A percentile compares a stretch with the other conserved stretches of the same genome.
Evolutionary conservation across 148 eudicot species (phyloP).

Genomic region (Fallopia convolvulus): DNA sequence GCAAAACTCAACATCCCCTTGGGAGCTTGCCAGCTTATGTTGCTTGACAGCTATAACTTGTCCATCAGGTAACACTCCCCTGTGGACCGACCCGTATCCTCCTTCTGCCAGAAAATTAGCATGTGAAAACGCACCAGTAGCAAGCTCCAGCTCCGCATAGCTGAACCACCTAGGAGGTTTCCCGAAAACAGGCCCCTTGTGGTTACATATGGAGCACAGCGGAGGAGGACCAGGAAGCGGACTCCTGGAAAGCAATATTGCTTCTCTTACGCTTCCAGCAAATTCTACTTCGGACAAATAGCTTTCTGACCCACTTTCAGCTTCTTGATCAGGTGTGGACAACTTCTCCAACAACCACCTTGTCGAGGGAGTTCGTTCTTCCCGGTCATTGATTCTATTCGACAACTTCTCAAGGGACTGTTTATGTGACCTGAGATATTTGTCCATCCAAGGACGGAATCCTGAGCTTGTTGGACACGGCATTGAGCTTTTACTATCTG

Average conservation of each 20-base stretch:
- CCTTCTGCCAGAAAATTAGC: conserved; percentile 90
- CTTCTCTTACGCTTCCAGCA: conserved; percentile 68
- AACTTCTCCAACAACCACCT: conserved; percentile 39
- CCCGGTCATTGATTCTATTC: conserved; percentile 13
- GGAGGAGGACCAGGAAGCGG: conserved; percentile 76
- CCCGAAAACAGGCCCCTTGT: conserved; percentile 77
- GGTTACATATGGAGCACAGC: conserved; percentile 79
- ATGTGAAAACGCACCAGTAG: conserved; percentile 76
- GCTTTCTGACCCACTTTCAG: conserved; percentile 15
- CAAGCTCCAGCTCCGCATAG: conserved; percentile 80
- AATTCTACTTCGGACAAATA: conserved; percentile 45
- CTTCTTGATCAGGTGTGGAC: conserved; percentile 34
- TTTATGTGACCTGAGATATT: conserved; percentile 34
- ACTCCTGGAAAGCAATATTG: conserved; percentile 54
- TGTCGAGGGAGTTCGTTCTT: conserved; percentile 25
- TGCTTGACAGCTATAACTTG: conserved; percentile 60
- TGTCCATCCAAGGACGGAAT: conserved; percentile 73
- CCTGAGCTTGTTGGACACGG: conserved; percentile 65
- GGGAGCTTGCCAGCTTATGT: conserved; percentile 54
- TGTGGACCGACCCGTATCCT: conserved; percentile 57
- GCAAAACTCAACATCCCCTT: conserved; percentile 57
- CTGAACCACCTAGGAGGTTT: conserved; percentile 89
- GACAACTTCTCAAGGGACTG: conserved; percentile 34
- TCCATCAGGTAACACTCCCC: conserved; percentile 55
- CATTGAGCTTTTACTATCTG: conserved; percentile 56